Conservation (phyloP, 495 filamentous ascomycete genomes). For the Chaetomium cochliodes region DNA sequence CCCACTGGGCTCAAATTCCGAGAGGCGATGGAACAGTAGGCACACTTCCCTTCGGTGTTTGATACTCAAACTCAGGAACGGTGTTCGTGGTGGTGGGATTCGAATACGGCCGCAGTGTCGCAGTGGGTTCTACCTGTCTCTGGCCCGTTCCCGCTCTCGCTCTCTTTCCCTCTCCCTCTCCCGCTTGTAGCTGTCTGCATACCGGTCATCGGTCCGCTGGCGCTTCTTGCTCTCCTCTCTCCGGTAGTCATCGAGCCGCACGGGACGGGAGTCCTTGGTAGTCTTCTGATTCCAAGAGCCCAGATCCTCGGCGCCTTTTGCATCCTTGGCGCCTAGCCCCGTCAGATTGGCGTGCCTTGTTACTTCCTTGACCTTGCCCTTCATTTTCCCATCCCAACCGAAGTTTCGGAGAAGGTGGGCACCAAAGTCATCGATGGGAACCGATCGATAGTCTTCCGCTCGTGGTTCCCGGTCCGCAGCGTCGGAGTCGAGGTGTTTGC, state of each 20-base stretch:
- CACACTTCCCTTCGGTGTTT: not conserved
- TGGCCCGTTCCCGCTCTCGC: conserved; percentile 38
- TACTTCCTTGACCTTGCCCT: conserved; percentile 47
- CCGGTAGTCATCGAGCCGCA: conserved; percentile 47
- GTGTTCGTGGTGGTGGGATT: not conserved
- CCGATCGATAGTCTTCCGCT: conserved; percentile 78
- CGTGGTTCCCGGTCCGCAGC: conserved; percentile 72
- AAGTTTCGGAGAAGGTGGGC: conserved; percentile 82
- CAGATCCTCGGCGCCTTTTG: conserved; percentile 67
- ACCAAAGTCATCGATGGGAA: conserved; percentile 94
- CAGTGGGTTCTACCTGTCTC: conserved; percentile 34
- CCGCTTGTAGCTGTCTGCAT: conserved; percentile 46
- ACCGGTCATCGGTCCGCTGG: conserved; percentile 40
- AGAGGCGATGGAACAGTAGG: not conserved
- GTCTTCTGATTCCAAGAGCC: conserved; percentile 41
- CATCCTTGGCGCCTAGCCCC: conserved; percentile 75
- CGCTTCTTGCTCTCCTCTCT: conserved; percentile 45
- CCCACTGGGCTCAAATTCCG: not conserved
- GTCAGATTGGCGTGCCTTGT: conserved; percentile 72
- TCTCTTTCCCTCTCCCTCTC: conserved; percentile 49
- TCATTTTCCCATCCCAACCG: conserved; percentile 89
- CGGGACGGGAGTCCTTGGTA: conserved; percentile 33
- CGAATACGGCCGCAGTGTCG: not conserved
- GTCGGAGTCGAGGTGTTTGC: conserved; percentile 55
- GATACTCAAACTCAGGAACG: not conserved